Evolutionary conservation across 208 protist species (phyloP).

Genomic region (Trypanosoma lewisi): DNA sequence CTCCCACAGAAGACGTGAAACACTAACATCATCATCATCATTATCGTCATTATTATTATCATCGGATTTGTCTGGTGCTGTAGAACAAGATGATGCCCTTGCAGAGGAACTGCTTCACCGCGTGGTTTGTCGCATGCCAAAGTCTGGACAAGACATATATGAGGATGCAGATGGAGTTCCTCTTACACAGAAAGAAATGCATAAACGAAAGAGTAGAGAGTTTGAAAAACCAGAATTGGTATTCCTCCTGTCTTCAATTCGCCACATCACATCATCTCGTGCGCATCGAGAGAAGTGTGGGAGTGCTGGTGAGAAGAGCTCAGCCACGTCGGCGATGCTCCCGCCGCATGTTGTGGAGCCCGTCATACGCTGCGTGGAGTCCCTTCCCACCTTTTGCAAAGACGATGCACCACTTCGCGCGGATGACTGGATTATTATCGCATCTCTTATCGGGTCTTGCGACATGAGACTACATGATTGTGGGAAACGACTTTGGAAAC

Average conservation of each 20-base stretch:
- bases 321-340: background rate
- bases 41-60: background rate
- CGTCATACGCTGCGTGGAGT: slow-evolving; percentile 11
- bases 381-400: slow-evolving; percentile 8
- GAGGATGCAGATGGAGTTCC: background rate
- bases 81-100: slow-evolving; percentile 2
- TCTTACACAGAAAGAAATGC: slow-evolving; percentile 20
- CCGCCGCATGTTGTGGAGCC: slow-evolving; percentile 16
- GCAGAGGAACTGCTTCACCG: slow-evolving; percentile 9
- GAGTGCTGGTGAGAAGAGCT: background rate
- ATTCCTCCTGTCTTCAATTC: slow-evolving; percentile 19
- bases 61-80: background rate
- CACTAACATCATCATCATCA: background rate
- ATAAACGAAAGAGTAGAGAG: slow-evolving; percentile 3
- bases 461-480: slow-evolving; percentile 11
- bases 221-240: slow-evolving; percentile 26
- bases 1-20: background rate
- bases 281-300: background rate
- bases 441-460: slow-evolving; percentile 12
- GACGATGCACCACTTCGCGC: slow-evolving; percentile 3
- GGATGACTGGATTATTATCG: slow-evolving; percentile 23
- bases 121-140: slow-evolving; percentile 13
- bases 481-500: slow-evolving; percentile 18
- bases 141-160: background rate
- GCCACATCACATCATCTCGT: slow-evolving; percentile 6